Conservation (phyloP, 306 rosid species). For the Medicago arabica region DNA sequence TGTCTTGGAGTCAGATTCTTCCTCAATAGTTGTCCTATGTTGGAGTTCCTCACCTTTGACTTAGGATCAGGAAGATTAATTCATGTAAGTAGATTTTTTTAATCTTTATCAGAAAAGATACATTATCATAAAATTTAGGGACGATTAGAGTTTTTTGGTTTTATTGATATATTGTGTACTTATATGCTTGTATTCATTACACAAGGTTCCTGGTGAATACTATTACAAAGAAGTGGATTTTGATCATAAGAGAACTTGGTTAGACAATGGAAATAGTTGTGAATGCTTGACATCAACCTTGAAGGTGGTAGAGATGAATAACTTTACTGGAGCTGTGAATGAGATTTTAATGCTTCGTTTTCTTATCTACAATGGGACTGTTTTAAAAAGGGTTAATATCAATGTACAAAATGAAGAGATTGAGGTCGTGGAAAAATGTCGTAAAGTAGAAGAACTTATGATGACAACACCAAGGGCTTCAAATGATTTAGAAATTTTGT, state of each 20-base stretch:
- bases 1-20: conserved; percentile 45
- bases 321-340: neutral
- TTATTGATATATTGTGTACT: neutral
- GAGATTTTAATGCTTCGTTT: neutral
- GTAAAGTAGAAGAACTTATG: neutral
- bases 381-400: conserved; percentile 8
- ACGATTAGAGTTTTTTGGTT: too few relatives aligned
- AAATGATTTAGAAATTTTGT: conserved; percentile 14
- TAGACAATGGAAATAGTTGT: too few relatives aligned
- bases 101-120: neutral
- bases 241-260: neutral
- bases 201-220: conserved; percentile 13
- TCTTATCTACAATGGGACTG: neutral
- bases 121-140: neutral
- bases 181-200: neutral
- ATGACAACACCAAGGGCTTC: neutral
- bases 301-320: conserved; percentile 38
- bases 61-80: conserved; percentile 1
- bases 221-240: too few relatives aligned
- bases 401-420: neutral
- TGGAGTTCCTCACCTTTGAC: conserved; percentile 45
- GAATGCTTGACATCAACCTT: conserved; percentile 20
- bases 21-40: conserved; percentile 40
- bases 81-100: neutral
- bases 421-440: neutral